Evolutionary conservation across 129 eudicot genomes (phyloP).

Genomic region (Pseudognaphalium luteoalbum): DNA sequence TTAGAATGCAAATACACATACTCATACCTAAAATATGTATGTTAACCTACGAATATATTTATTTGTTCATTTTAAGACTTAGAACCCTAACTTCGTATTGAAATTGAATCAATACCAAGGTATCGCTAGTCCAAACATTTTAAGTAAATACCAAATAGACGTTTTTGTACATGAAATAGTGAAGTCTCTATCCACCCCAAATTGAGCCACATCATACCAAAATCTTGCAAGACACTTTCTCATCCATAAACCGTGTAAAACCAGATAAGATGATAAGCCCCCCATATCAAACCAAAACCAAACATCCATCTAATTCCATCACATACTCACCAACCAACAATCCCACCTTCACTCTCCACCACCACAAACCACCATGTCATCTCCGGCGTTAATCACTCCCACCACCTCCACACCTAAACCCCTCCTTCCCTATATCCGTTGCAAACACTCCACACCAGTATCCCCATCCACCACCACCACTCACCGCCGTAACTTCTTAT

Average conservation of each 20-base stretch:
- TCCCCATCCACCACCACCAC: slow-evolving; percentile 32
- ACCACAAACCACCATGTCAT: slow-evolving; percentile 58
- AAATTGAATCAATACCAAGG: no score
- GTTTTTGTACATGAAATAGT: no score
- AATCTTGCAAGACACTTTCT: slow-evolving; percentile 47
- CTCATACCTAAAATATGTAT: no score
- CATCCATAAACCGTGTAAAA: slow-evolving; percentile 54
- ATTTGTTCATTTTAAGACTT: no score
- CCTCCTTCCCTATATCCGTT: slow-evolving; percentile 44
- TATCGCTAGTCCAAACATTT: no score
- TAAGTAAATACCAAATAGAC: no score
- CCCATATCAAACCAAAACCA: slow-evolving; percentile 38
- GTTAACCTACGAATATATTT: no score
- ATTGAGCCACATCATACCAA: slow-evolving; percentile 45
- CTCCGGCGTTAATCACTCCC: slow-evolving; percentile 78
- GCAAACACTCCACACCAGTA: slow-evolving; percentile 43
- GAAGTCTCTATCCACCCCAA: slow-evolving; percentile 32
- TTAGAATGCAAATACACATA: no score
- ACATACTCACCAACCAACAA: slow-evolving; percentile 13
- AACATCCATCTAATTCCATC: slow-evolving; percentile 22
- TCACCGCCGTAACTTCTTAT: slow-evolving; percentile 53
- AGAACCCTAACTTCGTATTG: no score
- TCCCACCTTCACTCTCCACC: slow-evolving; percentile 1
- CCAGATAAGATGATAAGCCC: slow-evolving; percentile 87
- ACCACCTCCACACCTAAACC: slow-evolving; percentile 71